Evolutionary conservation across 139 green algal genomes (phyloP), one percentile per base, ranked within the genome.

Genomic region (Spirogloea muscicola): DNA sequence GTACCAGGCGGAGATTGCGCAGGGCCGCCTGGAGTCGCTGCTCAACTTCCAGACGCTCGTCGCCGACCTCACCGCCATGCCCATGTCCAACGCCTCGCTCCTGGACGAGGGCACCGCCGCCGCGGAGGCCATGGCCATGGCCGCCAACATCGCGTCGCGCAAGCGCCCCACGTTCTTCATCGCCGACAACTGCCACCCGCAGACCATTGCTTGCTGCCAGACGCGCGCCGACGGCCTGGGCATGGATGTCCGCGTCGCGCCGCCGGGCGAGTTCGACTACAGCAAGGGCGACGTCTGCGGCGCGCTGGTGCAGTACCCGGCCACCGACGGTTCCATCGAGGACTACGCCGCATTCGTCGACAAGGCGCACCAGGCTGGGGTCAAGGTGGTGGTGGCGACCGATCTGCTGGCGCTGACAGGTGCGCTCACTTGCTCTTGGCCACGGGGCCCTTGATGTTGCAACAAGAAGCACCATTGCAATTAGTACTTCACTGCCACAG

Each of bases 1-100:
- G 40, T 99, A 99, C 90, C 94, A 82, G 64, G 77, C 82, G 21
- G 82, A 87, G 63, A 85, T 85, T 55, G 49, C 82, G 1, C 82
- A 87, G 76, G 82, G 74, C 84, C 90, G 92, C 67, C 86, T 99
- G 74, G 94, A 99, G 88, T 93, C 87, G 7, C 87, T 99, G 79
- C 84, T 99, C n/a, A 97, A 96, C 89, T 99, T 96, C 86, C 94
- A 99, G 89, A 97, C 94, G 37, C 89, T 97, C 87, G 83, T 99
- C 6, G 88, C 84, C 39, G 94, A 99, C 81, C 81, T 99, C 44
- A 99, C 94, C 0, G 92, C 89, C 48, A 87, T 87, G 80, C 74
- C 78, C 58, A 91, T 99, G 74, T 82, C 86, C 76, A 97, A 98
- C 82, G 85, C 90, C 5, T 96, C 89, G 5, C 88, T 99, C 68